A percentile compares a stretch with the other conserved stretches of the same genome.
These are phyloP conservation scores for Nemania sp. DNA, from an alignment of 2,329 filamentous ascomycete genomes.

Conservation along the genomic window DNA sequence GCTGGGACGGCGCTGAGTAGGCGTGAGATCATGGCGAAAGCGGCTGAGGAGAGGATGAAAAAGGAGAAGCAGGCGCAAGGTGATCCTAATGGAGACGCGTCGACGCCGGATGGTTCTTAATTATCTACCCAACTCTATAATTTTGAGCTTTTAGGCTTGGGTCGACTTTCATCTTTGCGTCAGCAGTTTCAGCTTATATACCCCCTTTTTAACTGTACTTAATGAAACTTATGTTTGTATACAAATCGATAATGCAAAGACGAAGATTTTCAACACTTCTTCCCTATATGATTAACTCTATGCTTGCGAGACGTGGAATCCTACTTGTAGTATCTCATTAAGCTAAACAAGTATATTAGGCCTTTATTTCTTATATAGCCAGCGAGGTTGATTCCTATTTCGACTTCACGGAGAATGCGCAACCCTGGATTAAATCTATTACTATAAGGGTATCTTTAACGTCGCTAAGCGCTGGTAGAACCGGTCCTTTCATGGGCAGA, in stretches of 20 bases:
- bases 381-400: not conserved
- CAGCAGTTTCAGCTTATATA: conserved; percentile 26
- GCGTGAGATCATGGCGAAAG: conserved; percentile 79
- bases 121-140: not conserved
- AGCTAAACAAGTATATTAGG: not conserved
- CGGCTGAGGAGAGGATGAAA: conserved; percentile 75
- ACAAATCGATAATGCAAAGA: not conserved
- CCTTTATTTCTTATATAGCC: too few relatives aligned
- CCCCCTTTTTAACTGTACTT: conserved; percentile 19
- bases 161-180: conserved; percentile 12
- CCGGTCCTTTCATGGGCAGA: not conserved
- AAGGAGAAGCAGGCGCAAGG: conserved; percentile 52
- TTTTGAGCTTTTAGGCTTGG: not conserved
- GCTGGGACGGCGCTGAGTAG: conserved; percentile 64
- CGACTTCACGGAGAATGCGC: not conserved
- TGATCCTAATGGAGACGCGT: conserved; percentile 37
- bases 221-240: not conserved
- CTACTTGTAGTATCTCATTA: not conserved
- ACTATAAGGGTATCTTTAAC: conserved; percentile 34
- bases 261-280: not conserved
- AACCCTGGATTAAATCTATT: not conserved
- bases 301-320: not conserved
- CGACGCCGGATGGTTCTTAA: conserved; percentile 30
- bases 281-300: not conserved
- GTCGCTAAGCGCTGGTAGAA: conserved; percentile 13